These are phyloP conservation scores for Zychaea mexicana DNA, from an alignment of 371 early-diverging fungal species.

Conservation along the genomic window DNA sequence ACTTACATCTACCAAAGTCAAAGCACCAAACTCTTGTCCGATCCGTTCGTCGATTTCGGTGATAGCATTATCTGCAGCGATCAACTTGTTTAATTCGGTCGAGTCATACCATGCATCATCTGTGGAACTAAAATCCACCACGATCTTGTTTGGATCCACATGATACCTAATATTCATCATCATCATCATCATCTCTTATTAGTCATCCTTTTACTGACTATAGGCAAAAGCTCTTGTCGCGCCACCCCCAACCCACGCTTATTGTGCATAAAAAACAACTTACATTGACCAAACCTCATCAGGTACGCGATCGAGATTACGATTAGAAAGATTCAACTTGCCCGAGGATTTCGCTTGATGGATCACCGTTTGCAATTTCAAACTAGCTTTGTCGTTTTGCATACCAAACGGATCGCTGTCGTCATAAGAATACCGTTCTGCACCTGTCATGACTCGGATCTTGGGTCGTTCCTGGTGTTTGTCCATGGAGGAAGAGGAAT, in stretches of 20 bases:
- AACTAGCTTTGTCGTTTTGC: constrained; percentile 12
- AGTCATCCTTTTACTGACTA: no score
- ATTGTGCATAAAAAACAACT: background rate
- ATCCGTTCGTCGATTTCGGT: constrained; percentile 62
- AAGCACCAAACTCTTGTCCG: constrained; percentile 62
- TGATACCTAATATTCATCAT: constrained; percentile 43
- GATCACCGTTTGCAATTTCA: constrained; percentile 36
- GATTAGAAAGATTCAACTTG: constrained; percentile 71
- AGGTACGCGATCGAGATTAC: constrained; percentile 66
- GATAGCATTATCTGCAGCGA: constrained; percentile 71
- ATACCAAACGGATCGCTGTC: constrained; percentile 18
- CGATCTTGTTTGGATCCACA: constrained; percentile 57
- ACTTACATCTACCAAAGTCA: constrained; percentile 69
- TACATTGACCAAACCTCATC: constrained; percentile 64
- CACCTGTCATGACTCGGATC: constrained; percentile 36
- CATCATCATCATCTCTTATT: no score
- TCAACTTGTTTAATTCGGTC: constrained; percentile 66
- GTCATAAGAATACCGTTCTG: constrained; percentile 28
- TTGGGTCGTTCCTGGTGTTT: constrained; percentile 6
- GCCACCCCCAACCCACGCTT: background rate
- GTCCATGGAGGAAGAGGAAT: no score
- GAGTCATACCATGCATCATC: constrained; percentile 64
- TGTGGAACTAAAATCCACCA: constrained; percentile 52
- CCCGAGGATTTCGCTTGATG: constrained; percentile 55
- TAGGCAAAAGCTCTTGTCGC: background rate